Evolutionary conservation across 768 basidiomycete species (phyloP).

Genomic region (Erythrobasidium yunnanense): DNA sequence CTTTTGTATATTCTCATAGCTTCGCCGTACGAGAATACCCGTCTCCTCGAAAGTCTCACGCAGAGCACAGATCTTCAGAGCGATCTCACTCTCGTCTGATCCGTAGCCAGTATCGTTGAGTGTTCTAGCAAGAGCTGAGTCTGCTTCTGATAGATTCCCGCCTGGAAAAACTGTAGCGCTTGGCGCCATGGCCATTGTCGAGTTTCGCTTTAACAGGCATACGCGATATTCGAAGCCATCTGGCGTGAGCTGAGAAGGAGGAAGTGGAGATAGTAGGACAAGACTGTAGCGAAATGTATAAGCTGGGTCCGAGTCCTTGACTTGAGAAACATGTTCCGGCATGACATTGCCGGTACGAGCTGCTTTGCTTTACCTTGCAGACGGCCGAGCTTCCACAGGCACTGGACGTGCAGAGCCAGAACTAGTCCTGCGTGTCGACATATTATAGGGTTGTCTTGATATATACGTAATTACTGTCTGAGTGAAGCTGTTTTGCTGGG

Average conservation of each 20-base stretch:
- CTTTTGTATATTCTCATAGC: not conserved
- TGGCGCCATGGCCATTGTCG: constrained; percentile 16
- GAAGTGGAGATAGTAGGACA: constrained; percentile 11
- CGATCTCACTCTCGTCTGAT: not conserved
- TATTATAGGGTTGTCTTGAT: too few species aligned
- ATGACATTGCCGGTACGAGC: too few species aligned
- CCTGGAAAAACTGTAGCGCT: constrained; percentile 34
- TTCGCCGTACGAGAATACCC: constrained; percentile 22
- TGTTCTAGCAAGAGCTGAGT: not conserved
- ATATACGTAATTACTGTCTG: too few species aligned
- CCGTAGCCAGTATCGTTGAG: not conserved
- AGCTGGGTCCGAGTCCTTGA: too few species aligned
- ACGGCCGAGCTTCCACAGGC: too few species aligned
- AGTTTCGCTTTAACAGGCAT: constrained; percentile 29
- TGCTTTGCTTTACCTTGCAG: too few species aligned
- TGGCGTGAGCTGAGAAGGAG: not conserved
- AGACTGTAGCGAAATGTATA: too few species aligned
- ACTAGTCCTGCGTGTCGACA: too few species aligned
- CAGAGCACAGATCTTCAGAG: constrained; percentile 26
- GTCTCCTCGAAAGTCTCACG: constrained; percentile 36
- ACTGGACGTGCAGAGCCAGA: too few species aligned
- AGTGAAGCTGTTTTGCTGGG: too few species aligned
- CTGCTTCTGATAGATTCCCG: constrained; percentile 10
- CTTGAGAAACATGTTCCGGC: too few species aligned
- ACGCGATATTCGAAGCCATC: constrained; percentile 34